phyloP scores from a whole-genome alignment of 23 red algal genomes.

The Cyanidiococcus yangmingshanensis region DNA sequence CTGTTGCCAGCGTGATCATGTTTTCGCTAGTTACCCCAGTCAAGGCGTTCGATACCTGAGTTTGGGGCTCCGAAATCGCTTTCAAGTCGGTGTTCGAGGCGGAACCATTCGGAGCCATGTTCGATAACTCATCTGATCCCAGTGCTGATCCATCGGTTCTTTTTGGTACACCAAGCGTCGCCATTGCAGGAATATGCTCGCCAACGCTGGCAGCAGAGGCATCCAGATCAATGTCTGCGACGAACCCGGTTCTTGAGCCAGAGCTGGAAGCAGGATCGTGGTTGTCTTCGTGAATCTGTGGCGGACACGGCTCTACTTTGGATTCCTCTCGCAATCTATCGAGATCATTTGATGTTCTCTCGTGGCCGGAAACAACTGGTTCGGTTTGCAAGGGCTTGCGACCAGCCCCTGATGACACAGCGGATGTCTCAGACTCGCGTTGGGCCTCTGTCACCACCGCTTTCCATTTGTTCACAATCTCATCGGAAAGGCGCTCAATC shows the following conservation, averaged over 20 bases:
- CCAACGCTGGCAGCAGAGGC: background rate
- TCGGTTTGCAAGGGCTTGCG: background rate
- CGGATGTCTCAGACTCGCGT: background rate
- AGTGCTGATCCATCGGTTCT: too few relatives aligned
- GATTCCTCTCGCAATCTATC: background rate
- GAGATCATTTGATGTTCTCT: background rate
- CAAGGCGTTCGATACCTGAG: background rate
- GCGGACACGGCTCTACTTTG: background rate
- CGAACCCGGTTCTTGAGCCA: background rate
- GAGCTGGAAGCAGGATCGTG: background rate
- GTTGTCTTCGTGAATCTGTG: too few relatives aligned
- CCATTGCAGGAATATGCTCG: background rate
- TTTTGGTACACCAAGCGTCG: background rate
- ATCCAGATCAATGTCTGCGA: background rate
- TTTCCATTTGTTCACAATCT: slow-evolving; percentile 14
- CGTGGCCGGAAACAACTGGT: background rate
- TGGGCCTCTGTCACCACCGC: background rate
- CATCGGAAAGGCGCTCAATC: background rate
- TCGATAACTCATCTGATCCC: background rate
- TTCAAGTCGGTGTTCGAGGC: background rate
- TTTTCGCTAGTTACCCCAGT: background rate
- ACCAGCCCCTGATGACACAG: background rate
- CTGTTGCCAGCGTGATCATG: background rate
- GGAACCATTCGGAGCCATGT: background rate
- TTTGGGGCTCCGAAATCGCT: background rate